Evolutionary conservation across 2,329 filamentous ascomycete genomes (phyloP), one percentile per base, ranked within the genome.

Genomic region (Clonostachys byssicola): DNA sequence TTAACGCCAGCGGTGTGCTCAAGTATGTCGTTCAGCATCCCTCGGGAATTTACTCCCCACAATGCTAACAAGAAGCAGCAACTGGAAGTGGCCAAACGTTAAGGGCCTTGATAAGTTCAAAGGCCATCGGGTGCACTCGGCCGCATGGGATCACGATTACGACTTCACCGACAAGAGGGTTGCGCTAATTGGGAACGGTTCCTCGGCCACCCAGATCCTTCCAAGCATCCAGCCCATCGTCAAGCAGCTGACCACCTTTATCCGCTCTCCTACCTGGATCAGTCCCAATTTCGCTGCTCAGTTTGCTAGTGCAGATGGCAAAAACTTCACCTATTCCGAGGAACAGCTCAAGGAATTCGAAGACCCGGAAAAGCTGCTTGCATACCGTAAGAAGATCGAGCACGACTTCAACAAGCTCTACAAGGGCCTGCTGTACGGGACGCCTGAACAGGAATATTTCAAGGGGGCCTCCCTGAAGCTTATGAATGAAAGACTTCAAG

Each of bases 291-390:
- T 60, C 7, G 41, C 54, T 10, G 51, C 55, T n/a, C 49, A 55
- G n/a, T 60, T 60, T 40, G 51, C 52, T 13, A 17, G 38, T 6
- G 41, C 41, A 3, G 74, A 76, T 49, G 74, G 78, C 33, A 66
- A 69, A 54, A 1, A 57, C 35, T 45, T 20, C 18, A 30, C 38
- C 10, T 46, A 56, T 44, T 56, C 61, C 4, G 54, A 72, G 13
- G 73, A 80, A 23, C 68, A 81, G 43, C 64, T 71, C 6, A 68
- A 76, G 13, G 51, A 51, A 2, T 68, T 74, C 0, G 68, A 77
- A 36, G 52, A 84, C 51, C 77, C 81, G 0, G 63, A 73, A 12
- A 70, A 63, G 14, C 84, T 84, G 53, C 61, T 80, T 2, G 56
- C 61, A 6, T 80, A 78, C 54, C 67, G 76, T 23, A 76, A 72